These are phyloP conservation scores for Stereum hirsutum DNA, from an alignment of 1,284 basidiomycete species.

Conservation along the genomic window DNA sequence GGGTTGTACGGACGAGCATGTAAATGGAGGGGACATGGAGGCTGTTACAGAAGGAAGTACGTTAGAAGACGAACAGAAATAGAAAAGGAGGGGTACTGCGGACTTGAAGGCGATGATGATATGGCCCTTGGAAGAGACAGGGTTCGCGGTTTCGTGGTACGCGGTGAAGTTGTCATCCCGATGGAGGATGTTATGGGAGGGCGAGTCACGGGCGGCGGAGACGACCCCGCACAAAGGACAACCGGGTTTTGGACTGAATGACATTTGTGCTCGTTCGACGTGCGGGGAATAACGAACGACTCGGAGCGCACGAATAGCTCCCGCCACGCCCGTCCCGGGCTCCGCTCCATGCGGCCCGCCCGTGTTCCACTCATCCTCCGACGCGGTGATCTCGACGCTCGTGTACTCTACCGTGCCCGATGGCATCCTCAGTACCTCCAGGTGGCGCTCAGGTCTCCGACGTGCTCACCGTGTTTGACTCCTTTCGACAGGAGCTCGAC, in stretches of 20 bases:
- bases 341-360: too few relatives aligned
- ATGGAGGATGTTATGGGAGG: slow-evolving; percentile 62
- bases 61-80: slow-evolving; percentile 4
- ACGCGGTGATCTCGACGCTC: too few relatives aligned
- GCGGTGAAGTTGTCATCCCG: slow-evolving; percentile 67
- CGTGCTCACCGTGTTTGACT: slow-evolving; percentile 31
- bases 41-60: slow-evolving; percentile 23
- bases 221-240: slow-evolving; percentile 72
- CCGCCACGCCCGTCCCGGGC: too few relatives aligned
- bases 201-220: slow-evolving; percentile 39
- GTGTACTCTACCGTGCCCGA: background rate
- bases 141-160: slow-evolving; percentile 57
- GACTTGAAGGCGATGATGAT: slow-evolving; percentile 69
- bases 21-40: slow-evolving; percentile 72
- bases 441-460: too few relatives aligned
- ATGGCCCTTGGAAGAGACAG: slow-evolving; percentile 62
- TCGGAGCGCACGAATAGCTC: too few relatives aligned
- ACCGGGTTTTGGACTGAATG: slow-evolving; percentile 50
- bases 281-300: too few relatives aligned
- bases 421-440: background rate
- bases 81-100: too few relatives aligned
- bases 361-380: too few relatives aligned
- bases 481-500: slow-evolving; percentile 65
- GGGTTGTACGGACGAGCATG: slow-evolving; percentile 40
- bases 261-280: too few relatives aligned